phyloP scores from a whole-genome alignment of 768 basidiomycete genomes.

The Collybia sordida region DNA sequence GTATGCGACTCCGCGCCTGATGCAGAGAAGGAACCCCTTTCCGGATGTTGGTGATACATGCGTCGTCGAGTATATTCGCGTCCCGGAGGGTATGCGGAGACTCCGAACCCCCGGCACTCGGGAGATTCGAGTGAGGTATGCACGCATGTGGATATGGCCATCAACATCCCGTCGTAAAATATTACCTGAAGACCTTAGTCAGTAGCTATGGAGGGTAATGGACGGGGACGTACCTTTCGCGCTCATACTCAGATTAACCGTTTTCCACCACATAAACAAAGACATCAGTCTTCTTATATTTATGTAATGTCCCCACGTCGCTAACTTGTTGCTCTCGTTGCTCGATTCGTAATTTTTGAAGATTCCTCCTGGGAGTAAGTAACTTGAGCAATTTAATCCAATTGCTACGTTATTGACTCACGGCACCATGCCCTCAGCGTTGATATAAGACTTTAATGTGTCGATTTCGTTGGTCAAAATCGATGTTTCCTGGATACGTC shows the following conservation, averaged over 20 bases:
- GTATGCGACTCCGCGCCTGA: slow-evolving; percentile 23
- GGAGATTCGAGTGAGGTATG: slow-evolving; percentile 95
- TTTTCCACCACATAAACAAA: slow-evolving; percentile 99
- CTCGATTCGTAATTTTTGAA: slow-evolving; percentile 95
- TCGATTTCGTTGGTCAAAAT: slow-evolving; percentile 99
- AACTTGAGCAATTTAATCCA: background rate
- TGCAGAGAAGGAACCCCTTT: slow-evolving; percentile 24
- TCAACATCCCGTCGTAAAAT: slow-evolving; percentile 95
- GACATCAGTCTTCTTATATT: slow-evolving; percentile 99
- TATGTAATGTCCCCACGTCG: slow-evolving; percentile 91
- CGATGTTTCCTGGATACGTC: slow-evolving; percentile 75
- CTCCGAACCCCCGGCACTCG: slow-evolving; percentile 61
- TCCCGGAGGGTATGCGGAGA: slow-evolving; percentile 20
- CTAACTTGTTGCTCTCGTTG: slow-evolving; percentile 97
- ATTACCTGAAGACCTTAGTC: slow-evolving; percentile 55
- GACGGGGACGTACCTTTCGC: slow-evolving; percentile 72
- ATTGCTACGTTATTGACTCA: slow-evolving; percentile 35
- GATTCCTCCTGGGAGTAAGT: slow-evolving; percentile 77
- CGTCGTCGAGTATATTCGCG: slow-evolving; percentile 22
- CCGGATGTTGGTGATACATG: slow-evolving; percentile 29
- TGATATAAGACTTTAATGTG: slow-evolving; percentile 96
- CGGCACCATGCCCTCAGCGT: slow-evolving; percentile 95
- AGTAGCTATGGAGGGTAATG: background rate
- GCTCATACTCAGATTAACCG: slow-evolving; percentile 95
- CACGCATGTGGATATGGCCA: slow-evolving; percentile 97